Conservation (phyloP, 176 grass and related monocot genomes). For the Musa beccarii region DNA sequence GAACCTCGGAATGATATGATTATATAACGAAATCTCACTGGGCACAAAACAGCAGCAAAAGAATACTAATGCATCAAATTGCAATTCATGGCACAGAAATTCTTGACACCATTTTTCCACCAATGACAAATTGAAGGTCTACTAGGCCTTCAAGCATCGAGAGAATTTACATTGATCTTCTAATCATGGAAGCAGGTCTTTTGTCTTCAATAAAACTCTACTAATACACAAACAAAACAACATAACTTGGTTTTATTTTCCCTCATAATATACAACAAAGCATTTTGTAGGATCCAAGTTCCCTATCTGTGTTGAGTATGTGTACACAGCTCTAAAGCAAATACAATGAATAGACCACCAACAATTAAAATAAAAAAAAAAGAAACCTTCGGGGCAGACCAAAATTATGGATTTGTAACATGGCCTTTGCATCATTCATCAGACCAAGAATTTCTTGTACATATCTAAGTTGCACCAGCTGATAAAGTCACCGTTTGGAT, state of each 20-base stretch:
- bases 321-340: neutral
- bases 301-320: neutral
- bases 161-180: too few relatives aligned
- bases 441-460: neutral
- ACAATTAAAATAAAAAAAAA: neutral
- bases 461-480: neutral
- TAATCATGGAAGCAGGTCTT: too few relatives aligned
- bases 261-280: neutral
- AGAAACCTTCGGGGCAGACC: neutral
- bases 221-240: neutral
- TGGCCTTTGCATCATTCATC: neutral
- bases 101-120: too few relatives aligned
- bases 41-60: too few relatives aligned
- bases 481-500: conserved; percentile 31
- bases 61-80: too few relatives aligned
- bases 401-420: conserved; percentile 5
- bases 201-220: too few relatives aligned
- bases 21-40: too few relatives aligned
- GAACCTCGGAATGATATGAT: too few relatives aligned
- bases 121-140: too few relatives aligned
- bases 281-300: neutral
- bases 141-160: too few relatives aligned
- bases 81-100: too few relatives aligned
- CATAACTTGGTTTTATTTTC: neutral
- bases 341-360: conserved; percentile 1